Percentiles rank a stretch among this genome's conserved stretches.
These are phyloP conservation scores for Hortiboletus flavorubellus DNA, from an alignment of 768 basidiomycete species.

Conservation along the genomic window DNA sequence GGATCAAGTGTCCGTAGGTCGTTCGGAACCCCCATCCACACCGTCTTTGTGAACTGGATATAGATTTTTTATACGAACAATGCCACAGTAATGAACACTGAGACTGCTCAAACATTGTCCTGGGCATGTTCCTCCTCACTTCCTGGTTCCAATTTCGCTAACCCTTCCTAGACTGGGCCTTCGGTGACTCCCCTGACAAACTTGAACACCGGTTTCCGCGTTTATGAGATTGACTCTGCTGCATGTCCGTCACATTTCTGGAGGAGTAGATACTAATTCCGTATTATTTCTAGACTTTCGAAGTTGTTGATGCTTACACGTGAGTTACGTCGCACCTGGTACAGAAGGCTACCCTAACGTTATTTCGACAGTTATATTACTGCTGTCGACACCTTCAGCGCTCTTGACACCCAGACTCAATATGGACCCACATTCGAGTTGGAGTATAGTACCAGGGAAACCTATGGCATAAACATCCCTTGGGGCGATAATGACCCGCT, in stretches of 20 bases:
- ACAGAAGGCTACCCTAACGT: background rate
- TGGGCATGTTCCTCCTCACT: constrained; percentile 38
- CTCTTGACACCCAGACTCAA: constrained; percentile 52
- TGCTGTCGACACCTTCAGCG: constrained; percentile 57
- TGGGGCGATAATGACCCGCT: constrained; percentile 67
- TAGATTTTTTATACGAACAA: constrained; percentile 76
- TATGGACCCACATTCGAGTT: constrained; percentile 57
- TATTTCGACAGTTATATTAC: constrained; percentile 51
- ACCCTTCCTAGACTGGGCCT: constrained; percentile 53
- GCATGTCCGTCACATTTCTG: constrained; percentile 36
- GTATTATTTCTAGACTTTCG: constrained; percentile 55
- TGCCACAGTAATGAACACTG: constrained; percentile 53
- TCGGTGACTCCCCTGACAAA: constrained; percentile 69
- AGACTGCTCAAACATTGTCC: constrained; percentile 52
- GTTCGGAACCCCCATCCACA: background rate
- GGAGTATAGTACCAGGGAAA: constrained; percentile 69
- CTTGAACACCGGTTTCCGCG: constrained; percentile 68
- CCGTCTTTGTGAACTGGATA: background rate
- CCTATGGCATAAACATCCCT: constrained; percentile 54
- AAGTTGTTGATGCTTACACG: constrained; percentile 77
- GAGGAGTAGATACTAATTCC: constrained; percentile 1
- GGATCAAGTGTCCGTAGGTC: constrained; percentile 59
- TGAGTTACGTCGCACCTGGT: constrained; percentile 32
- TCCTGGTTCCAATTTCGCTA: constrained; percentile 3
- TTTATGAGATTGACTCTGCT: constrained; percentile 47